These are phyloP conservation scores for Penicillium odoratum DNA, from an alignment of 495 filamentous ascomycete species.

Conservation along the genomic window DNA sequence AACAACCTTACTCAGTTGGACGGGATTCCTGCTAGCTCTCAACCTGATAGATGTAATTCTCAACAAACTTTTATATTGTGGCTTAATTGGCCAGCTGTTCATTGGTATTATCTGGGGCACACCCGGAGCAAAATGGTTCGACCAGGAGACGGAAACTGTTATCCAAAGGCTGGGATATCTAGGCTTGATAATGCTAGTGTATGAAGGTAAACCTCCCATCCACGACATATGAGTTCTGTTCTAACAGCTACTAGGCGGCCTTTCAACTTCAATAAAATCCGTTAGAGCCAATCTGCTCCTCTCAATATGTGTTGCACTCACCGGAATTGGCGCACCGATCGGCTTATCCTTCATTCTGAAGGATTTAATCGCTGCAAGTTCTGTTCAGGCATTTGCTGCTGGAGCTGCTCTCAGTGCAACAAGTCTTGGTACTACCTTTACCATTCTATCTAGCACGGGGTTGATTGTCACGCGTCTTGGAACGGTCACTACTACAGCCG, in stretches of 20 bases:
- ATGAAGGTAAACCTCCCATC: slow-evolving; percentile 50
- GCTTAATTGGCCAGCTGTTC: slow-evolving; percentile 72
- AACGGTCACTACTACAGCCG: slow-evolving; percentile 66
- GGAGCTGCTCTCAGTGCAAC: slow-evolving; percentile 78
- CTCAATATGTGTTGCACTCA: slow-evolving; percentile 59
- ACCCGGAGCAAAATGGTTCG: slow-evolving; percentile 58
- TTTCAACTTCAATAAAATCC: slow-evolving; percentile 60
- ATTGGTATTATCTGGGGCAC: slow-evolving; percentile 70
- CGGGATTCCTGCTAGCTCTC: slow-evolving; percentile 66
- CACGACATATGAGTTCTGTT: no score
- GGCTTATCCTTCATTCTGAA: slow-evolving; percentile 64
- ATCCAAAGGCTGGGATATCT: slow-evolving; percentile 75
- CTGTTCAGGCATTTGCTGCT: slow-evolving; percentile 68
- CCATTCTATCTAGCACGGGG: slow-evolving; percentile 60
- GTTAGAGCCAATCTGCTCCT: slow-evolving; percentile 61
- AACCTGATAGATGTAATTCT: slow-evolving; percentile 59
- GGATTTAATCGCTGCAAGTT: slow-evolving; percentile 39
- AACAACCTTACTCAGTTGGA: slow-evolving; percentile 55
- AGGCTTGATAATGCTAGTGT: slow-evolving; percentile 73
- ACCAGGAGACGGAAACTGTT: slow-evolving; percentile 45
- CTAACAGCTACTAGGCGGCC: slow-evolving; percentile 48
- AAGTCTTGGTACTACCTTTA: slow-evolving; percentile 76
- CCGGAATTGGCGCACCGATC: slow-evolving; percentile 66
- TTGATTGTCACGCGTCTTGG: slow-evolving; percentile 64
- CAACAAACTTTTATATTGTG: slow-evolving; percentile 65